phyloP scores from a whole-genome alignment of 169 alveolate species.

The Plasmodium vinckei region DNA sequence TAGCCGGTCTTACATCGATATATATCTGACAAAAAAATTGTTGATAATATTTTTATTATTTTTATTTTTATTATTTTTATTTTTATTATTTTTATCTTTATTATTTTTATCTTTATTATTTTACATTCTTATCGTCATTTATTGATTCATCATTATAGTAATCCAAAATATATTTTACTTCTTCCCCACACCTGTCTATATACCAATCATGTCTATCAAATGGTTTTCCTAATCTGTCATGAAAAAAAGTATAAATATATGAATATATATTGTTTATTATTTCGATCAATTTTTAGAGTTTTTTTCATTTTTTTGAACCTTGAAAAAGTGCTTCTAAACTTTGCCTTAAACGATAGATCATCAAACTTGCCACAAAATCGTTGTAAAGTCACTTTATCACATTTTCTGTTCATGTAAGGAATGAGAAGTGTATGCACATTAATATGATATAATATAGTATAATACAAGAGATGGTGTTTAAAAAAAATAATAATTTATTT shows the following conservation, averaged over 20 bases:
- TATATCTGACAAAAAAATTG: slow-evolving; percentile 69
- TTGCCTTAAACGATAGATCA: slow-evolving; percentile 82
- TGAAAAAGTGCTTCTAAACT: slow-evolving; percentile 74
- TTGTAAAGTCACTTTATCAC: slow-evolving; percentile 81
- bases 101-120: too few species aligned
- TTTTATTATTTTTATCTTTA: slow-evolving; percentile 1
- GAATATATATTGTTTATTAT: not conserved
- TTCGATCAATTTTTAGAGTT: not conserved
- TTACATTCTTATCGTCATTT: slow-evolving; percentile 78
- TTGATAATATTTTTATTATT: too few species aligned
- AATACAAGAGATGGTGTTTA: slow-evolving; percentile 9
- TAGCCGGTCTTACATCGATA: slow-evolving; percentile 87
- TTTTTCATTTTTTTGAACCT: slow-evolving; percentile 1
- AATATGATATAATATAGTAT: too few species aligned
- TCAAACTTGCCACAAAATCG: slow-evolving; percentile 87
- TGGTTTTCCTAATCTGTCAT: slow-evolving; percentile 82
- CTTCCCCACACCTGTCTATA: slow-evolving; percentile 86
- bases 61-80: slow-evolving; percentile 1
- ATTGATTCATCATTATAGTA: slow-evolving; percentile 88
- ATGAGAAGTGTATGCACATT: not conserved
- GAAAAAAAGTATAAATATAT: not conserved
- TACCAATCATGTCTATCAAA: slow-evolving; percentile 92
- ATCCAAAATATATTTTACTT: slow-evolving; percentile 88
- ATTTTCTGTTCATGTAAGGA: slow-evolving; percentile 61
- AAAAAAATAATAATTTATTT: not conserved